Conservation (phyloP, 306 rosid species). For the Sicyos edulis region DNA sequence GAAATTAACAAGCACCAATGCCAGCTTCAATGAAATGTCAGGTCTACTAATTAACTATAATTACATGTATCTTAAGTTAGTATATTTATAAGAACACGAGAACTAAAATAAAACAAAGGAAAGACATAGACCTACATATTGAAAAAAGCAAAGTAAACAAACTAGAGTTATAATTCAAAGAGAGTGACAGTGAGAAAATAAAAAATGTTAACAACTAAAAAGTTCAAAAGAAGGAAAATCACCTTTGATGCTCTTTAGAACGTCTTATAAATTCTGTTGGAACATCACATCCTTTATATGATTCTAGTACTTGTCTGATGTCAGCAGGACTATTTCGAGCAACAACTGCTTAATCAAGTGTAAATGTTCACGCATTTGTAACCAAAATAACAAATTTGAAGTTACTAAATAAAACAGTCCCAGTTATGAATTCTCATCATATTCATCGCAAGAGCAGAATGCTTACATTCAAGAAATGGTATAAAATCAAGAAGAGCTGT, state of each 20-base stretch:
- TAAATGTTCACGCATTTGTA: conserved; percentile 21
- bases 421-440: conserved; percentile 2
- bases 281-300: conserved; percentile 77
- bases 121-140: not conserved
- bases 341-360: conserved; percentile 56
- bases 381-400: not conserved
- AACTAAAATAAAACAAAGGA: not conserved
- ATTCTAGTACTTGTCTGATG: conserved; percentile 72
- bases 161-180: conserved; percentile 1
- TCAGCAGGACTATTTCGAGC: conserved; percentile 86
- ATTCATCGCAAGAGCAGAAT: not conserved
- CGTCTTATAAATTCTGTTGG: conserved; percentile 83
- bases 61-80: not conserved
- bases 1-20: not conserved
- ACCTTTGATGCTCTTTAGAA: conserved; percentile 75
- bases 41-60: not conserved
- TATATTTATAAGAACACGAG: not conserved
- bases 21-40: not conserved
- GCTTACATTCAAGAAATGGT: conserved; percentile 92
- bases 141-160: not conserved
- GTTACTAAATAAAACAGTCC: conserved; percentile 1
- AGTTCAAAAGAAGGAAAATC: not conserved
- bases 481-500: conserved; percentile 83
- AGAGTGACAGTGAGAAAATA: not conserved
- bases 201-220: not conserved